Evolutionary conservation across 768 basidiomycete species (phyloP), one percentile per base, ranked within the genome.

Genomic region (Leucosporidium scottii): DNA sequence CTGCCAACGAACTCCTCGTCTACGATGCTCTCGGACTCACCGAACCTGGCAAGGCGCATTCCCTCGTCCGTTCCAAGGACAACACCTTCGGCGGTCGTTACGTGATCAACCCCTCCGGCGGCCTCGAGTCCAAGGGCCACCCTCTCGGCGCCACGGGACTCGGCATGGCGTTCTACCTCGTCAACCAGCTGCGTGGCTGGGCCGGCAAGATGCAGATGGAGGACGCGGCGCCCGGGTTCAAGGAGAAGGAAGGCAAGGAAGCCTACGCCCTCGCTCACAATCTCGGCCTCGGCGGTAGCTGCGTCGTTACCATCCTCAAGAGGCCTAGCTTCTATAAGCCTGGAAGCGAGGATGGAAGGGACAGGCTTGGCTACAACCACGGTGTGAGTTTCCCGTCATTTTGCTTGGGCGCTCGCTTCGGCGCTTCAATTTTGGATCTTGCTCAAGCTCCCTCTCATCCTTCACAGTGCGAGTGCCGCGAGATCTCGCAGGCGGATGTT

Each of bases 41-140:
- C 73, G 78, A 80, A 23, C 77, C 78, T 0, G 86, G 85, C 3
- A 85, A 87, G 61, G 89, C 90, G 0, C 85, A 87, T 75, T 85
- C 85, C 71, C 66, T 93, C 67, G 87, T 90, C 20, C 87, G 90
- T 48, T 80, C 81, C 5, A 84, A 86, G 0, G 89, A 93, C 74
- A 90, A 89, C 74, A 92, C 91, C 18, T 74, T 72, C 44, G 71
- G 71, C 55, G 61, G 91, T 7, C 89, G 89, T 78, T 92, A 84
- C 59, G 88, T 92, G 23, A 79, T 92, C 47, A 91, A 92, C 72
- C 88, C 90, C 0, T 88, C 86, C 60, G 90, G 90, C 30, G 90
- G 90, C 0, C 82, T 92, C 21, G 88, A 92, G 75, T 88, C 89
- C n/a, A 92, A 91, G 75, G 90, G 90, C 4, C 89, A 91, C 75